Base-by-base conservation (phyloP, 768 basidiomycete genomes). In the Baorangia bicolor region DNA sequence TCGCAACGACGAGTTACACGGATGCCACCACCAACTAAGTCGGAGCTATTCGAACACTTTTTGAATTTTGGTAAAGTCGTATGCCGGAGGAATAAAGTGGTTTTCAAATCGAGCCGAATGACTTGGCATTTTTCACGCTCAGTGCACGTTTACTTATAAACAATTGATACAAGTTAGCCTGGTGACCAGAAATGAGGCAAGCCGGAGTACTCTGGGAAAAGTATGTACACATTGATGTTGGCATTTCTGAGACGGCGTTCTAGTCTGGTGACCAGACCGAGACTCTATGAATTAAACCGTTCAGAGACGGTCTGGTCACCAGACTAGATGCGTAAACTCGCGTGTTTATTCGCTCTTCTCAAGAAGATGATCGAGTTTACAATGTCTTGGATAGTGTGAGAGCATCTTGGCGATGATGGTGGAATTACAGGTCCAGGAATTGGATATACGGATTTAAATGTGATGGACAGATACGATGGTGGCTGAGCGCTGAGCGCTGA, bases 1-100 rank as follows among this genome's bases (percentile, higher is more conserved):
- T 69, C 25, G 65, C 68, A 23, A 55, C 52, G 27, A 73, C 73
- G 16, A 25, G 27, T 10, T 69, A 61, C 65, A 74, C 73, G 27
- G 37, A 50, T 44, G 62, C 71, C 23, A 71, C 64, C 48, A 68
- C 60, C 49, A 72, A 72, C 67, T 73, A 58, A 51, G 31, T 20
- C 12, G 13, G 49, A 31, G n/a, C 20, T 35, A 5, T 45, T 37
- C 30, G 25, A 10, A 33, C 28, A n/a, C 30, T 18, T 18, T 39
- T 38, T 25, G 14, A 14, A 40, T 35, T 39, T 47, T 20, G 31
- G 25, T 49, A 53, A 33, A 21, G 31, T 45, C 28, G 30, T 40
- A 42, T 55, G 41, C 37, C 31, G 50, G 21, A 23, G 51, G 30
- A 54, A 54, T 59, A 20, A 13, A 53, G n/a, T 21, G 9, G 9